These are phyloP conservation scores for Sanghuangporus baumii DNA, from an alignment of 1,284 basidiomycete species.

Conservation along the genomic window DNA sequence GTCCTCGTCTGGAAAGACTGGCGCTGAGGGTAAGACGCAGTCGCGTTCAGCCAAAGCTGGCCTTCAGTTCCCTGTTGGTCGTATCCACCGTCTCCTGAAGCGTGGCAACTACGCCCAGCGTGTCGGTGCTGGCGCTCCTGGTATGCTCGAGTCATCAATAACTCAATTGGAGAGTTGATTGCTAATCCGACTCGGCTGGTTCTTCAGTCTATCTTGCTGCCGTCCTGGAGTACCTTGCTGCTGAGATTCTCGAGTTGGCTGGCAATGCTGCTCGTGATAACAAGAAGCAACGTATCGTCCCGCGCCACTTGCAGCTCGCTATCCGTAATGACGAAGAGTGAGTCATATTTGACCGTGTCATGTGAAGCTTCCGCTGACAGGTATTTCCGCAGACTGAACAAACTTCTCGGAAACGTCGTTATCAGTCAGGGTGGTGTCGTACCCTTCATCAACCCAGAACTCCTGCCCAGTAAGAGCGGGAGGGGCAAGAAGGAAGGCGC, in stretches of 20 bases:
- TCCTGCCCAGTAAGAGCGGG: slow-evolving; percentile 62
- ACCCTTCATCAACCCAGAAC: slow-evolving; percentile 61
- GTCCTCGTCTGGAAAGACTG: slow-evolving; percentile 50
- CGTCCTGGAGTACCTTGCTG: slow-evolving; percentile 79
- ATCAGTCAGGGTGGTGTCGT: slow-evolving; percentile 84
- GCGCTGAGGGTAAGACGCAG: slow-evolving; percentile 43
- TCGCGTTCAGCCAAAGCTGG: slow-evolving; percentile 77
- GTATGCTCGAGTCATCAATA: slow-evolving; percentile 35
- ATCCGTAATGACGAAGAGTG: slow-evolving; percentile 81
- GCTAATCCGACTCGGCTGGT: background rate
- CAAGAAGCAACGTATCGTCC: slow-evolving; percentile 79
- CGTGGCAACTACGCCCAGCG: slow-evolving; percentile 75
- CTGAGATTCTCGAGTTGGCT: slow-evolving; percentile 85
- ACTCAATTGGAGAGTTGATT: background rate
- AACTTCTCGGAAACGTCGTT: slow-evolving; percentile 71
- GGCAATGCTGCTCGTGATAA: slow-evolving; percentile 77
- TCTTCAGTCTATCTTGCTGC: slow-evolving; percentile 77
- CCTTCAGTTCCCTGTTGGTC: slow-evolving; percentile 82
- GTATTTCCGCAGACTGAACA: slow-evolving; percentile 44
- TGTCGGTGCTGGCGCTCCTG: slow-evolving; percentile 67
- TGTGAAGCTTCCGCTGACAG: slow-evolving; percentile 4
- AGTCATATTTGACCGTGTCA: slow-evolving; percentile 19
- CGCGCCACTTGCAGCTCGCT: slow-evolving; percentile 81
- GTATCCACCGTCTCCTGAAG: slow-evolving; percentile 83
- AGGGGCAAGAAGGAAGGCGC: slow-evolving; percentile 47